Evolutionary conservation across 2,329 filamentous ascomycete genomes (phyloP), one percentile per base, ranked within the genome.

Genomic region (Phialemoniopsis sp.): DNA sequence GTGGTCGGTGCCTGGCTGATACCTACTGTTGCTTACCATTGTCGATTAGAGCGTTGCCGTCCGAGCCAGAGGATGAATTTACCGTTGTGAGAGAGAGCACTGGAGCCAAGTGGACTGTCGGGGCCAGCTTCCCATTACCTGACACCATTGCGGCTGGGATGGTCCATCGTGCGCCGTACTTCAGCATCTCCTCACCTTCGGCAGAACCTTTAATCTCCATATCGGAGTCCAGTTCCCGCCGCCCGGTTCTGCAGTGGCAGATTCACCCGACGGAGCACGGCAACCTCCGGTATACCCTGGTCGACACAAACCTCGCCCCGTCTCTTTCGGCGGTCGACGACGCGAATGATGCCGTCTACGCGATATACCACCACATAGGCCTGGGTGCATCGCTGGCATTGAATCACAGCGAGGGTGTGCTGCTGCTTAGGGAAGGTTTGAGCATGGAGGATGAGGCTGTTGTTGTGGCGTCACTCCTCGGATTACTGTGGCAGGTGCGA

Each of bases 321-420:
- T 26, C 21, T 26, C 21, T 26, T 26, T 26, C 21, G 21, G 21
- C 21, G 21, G 21, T 26, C 12, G 29, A 13, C 13, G 13, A 26
- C 13, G 34, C 9, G 3, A 29, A 39, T 15, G 38, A 40, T 1
- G 26, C 32, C 5, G 19, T 47, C n/a, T 34, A 41, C 10, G 46
- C 43, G 14, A 36, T 49, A 15, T 49, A 49, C n/a, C 45, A 49
- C 29, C 46, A 49, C 29, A 32, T 38, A 3, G 46, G 46, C 2
- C 36, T 46, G 19, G 35, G 37, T 3, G 32, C 44, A 21, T 13
- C 13, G 6, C 37, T 44, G 5, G 45, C 46, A 1, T 16, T 31
- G 3, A 45, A 47, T 3, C 41, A 44, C 29, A 46, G 43, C 32
- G 45, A 49, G 26, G 46, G 46, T 2, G 39, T 49, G 0, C 12